These are phyloP conservation scores for Acanthamoeba royreba DNA, from an alignment of 208 protist species.

Conservation along the genomic window DNA sequence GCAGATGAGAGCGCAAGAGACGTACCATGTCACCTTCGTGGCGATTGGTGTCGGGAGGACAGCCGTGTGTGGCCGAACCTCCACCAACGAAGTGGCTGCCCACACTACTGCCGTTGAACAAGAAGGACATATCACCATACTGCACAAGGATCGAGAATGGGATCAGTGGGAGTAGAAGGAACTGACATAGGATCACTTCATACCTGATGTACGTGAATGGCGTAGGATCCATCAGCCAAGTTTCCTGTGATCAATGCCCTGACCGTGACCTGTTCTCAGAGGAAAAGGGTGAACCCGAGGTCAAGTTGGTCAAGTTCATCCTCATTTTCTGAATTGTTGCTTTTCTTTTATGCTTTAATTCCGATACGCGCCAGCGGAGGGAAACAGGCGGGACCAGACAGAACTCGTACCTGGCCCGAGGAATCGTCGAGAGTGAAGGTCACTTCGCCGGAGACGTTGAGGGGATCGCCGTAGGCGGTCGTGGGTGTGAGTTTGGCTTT, in stretches of 20 bases:
- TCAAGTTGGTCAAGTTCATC: no score
- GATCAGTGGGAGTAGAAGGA: not conserved
- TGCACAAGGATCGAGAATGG: not conserved
- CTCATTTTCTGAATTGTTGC: no score
- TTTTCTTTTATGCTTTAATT: no score
- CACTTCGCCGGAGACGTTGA: not conserved
- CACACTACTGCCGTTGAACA: not conserved
- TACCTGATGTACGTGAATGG: not conserved
- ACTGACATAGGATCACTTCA: not conserved
- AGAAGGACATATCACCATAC: not conserved
- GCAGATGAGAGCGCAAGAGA: no score
- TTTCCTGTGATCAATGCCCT: not conserved
- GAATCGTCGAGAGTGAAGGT: not conserved
- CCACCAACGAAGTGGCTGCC: not conserved
- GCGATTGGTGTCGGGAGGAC: not conserved
- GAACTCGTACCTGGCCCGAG: not conserved
- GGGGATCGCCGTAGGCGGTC: not conserved
- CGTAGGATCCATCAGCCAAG: not conserved
- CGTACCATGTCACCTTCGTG: slow-evolving; percentile 11
- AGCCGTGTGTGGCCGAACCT: not conserved
- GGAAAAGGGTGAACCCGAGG: not conserved
- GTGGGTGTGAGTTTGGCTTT: not conserved
- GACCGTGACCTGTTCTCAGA: not conserved
- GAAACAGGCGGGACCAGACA: not conserved
- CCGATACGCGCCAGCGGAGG: no score